Conservation (phyloP, 177 flowering plant species). For the Vitis hybrid region DNA sequence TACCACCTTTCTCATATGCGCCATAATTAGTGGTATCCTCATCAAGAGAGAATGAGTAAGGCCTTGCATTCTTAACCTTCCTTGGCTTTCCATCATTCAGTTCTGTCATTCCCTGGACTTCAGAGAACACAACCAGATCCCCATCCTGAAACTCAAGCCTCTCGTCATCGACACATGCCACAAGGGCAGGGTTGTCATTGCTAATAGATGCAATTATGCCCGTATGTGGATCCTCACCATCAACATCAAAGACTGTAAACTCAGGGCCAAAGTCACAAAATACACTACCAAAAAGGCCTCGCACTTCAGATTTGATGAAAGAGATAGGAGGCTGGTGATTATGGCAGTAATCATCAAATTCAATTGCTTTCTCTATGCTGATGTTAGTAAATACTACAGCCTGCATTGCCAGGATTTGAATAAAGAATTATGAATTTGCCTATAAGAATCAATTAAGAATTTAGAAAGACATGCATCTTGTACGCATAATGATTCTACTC, state of each 20-base stretch:
- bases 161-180: constrained; percentile 91
- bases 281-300: constrained; percentile 84
- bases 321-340: constrained; percentile 77
- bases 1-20: constrained; percentile 76
- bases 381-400: constrained; percentile 80
- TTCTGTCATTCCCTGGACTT: constrained; percentile 86
- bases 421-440: constrained; percentile 1
- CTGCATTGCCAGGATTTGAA: constrained; percentile 37
- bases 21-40: constrained; percentile 81
- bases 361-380: constrained; percentile 64
- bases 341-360: constrained; percentile 79
- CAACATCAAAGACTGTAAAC: constrained; percentile 76
- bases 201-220: constrained; percentile 91
- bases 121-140: constrained; percentile 90
- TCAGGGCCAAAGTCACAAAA: constrained; percentile 90
- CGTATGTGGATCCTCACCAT: constrained; percentile 89
- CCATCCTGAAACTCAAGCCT: constrained; percentile 95
- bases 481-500: too few species aligned
- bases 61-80: constrained; percentile 68
- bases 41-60: constrained; percentile 78
- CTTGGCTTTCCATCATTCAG: constrained; percentile 91
- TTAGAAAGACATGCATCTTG: too few species aligned
- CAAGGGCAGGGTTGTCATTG: constrained; percentile 83
- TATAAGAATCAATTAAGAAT: neutral
- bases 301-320: constrained; percentile 79